A percentile compares a stretch with the other conserved stretches of the same genome.
Evolutionary conservation across 2,329 filamentous ascomycete species (phyloP).

Genomic region (Talaromyces funiculosus): DNA sequence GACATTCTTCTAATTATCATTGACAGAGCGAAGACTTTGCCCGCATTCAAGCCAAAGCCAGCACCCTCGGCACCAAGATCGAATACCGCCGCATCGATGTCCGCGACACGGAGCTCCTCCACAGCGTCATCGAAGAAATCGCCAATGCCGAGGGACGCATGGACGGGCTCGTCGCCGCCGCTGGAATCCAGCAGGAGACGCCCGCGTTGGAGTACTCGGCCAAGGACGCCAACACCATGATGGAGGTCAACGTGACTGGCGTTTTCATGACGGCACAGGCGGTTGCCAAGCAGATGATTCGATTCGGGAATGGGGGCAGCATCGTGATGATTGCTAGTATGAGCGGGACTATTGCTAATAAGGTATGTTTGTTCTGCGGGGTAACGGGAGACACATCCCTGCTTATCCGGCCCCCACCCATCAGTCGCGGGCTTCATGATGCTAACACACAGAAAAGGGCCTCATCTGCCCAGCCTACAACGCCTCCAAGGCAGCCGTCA

Average conservation of each 20-base stretch:
- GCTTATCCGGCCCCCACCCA: neutral
- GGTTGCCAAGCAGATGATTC: constrained; percentile 60
- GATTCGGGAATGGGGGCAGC: constrained; percentile 54
- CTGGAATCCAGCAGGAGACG: constrained; percentile 72
- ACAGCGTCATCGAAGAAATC: constrained; percentile 63
- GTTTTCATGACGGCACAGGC: constrained; percentile 60
- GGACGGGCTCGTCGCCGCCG: constrained; percentile 71
- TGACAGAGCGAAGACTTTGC: constrained; percentile 56
- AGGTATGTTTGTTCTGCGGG: constrained; percentile 25
- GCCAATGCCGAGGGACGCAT: constrained; percentile 64
- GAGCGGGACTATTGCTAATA: constrained; percentile 57
- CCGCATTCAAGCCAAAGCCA: constrained; percentile 58
- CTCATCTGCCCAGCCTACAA: constrained; percentile 47
- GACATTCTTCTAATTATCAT: too few relatives aligned
- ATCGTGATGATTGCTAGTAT: constrained; percentile 60
- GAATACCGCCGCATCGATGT: constrained; percentile 78
- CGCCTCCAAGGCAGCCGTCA: constrained; percentile 44
- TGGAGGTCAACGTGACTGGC: constrained; percentile 57
- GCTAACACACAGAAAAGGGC: constrained; percentile 22
- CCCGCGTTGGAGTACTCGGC: constrained; percentile 70
- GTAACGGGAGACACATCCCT: neutral
- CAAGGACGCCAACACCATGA: constrained; percentile 58
- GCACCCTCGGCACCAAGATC: constrained; percentile 61
- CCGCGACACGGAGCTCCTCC: constrained; percentile 62
- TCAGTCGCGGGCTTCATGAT: too few relatives aligned